A percentile compares a stretch with the other conserved stretches of the same genome.
Evolutionary conservation across 73 alveolate species (phyloP).

Genomic region (Paramecium tetraurelia): DNA sequence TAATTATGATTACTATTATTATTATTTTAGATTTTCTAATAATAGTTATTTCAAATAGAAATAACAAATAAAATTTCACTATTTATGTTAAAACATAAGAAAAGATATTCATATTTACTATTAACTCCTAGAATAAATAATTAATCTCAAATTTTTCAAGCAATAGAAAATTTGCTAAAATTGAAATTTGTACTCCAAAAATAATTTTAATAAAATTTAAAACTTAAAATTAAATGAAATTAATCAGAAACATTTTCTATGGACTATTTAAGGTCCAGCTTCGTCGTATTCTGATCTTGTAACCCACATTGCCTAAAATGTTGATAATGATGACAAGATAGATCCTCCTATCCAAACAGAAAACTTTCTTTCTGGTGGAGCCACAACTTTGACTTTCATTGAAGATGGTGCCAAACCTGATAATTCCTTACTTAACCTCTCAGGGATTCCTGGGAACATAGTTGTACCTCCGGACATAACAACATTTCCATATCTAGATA

Average conservation of each 20-base stretch:
- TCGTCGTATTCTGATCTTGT: slow-evolving; percentile 87
- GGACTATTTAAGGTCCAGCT: slow-evolving; percentile 84
- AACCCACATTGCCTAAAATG: slow-evolving; percentile 83
- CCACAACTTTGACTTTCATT: slow-evolving; percentile 79
- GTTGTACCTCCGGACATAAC: slow-evolving; percentile 91
- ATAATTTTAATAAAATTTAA: no score
- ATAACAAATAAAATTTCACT: no score
- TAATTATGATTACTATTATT: no score
- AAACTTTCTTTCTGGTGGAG: slow-evolving; percentile 93
- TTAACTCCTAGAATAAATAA: no score
- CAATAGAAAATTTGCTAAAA: no score
- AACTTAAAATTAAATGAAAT: neutral
- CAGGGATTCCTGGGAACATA: slow-evolving; percentile 95
- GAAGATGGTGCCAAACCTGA: slow-evolving; percentile 92
- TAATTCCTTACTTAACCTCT: slow-evolving; percentile 92
- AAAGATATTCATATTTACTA: no score
- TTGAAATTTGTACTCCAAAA: neutral
- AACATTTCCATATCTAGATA: neutral
- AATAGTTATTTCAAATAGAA: no score
- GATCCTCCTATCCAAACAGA: slow-evolving; percentile 98
- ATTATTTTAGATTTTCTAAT: no score
- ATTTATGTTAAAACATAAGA: no score
- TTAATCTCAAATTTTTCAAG: no score
- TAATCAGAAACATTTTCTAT: slow-evolving; percentile 80
- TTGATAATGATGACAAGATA: slow-evolving; percentile 89